Evolutionary conservation across 208 protist genomes (phyloP).

Genomic region (Leishmania guyanensis): DNA sequence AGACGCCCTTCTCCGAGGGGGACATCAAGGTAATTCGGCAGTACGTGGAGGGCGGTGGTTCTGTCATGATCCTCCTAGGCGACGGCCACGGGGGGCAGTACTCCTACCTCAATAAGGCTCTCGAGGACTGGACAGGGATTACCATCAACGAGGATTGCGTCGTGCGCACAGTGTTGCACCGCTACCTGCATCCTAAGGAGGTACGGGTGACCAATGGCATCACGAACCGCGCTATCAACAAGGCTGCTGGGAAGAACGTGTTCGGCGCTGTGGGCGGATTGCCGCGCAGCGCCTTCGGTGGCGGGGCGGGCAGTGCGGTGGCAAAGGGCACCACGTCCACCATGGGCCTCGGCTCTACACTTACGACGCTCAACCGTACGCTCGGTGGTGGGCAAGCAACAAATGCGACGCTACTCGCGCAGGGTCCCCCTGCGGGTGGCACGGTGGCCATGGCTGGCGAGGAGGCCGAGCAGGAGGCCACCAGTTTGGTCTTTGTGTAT

Average conservation of each 20-base stretch:
- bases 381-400: conserved; percentile 37
- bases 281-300: not conserved
- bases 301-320: not conserved
- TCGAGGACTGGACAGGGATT: conserved; percentile 93
- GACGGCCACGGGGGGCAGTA: conserved; percentile 93
- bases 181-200: conserved; percentile 97
- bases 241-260: conserved; percentile 89
- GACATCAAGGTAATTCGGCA: conserved; percentile 81
- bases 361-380: conserved; percentile 70
- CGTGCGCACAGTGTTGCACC: conserved; percentile 94
- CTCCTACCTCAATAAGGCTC: conserved; percentile 68
- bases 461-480: conserved; percentile 45
- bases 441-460: conserved; percentile 8
- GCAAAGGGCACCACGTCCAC: conserved; percentile 21
- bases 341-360: conserved; percentile 34
- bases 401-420: conserved; percentile 19
- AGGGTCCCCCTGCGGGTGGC: conserved; percentile 6
- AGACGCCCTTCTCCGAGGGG: conserved; percentile 68
- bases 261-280: conserved; percentile 34
- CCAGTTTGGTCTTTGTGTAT: conserved; percentile 92
- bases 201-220: conserved; percentile 94
- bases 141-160: conserved; percentile 95
- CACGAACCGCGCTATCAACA: conserved; percentile 95
- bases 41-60: conserved; percentile 93
- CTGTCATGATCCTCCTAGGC: conserved; percentile 86